Evolutionary conservation across 2,329 filamentous ascomycete species (phyloP).

Genomic region (Sporothrix schenckii): DNA sequence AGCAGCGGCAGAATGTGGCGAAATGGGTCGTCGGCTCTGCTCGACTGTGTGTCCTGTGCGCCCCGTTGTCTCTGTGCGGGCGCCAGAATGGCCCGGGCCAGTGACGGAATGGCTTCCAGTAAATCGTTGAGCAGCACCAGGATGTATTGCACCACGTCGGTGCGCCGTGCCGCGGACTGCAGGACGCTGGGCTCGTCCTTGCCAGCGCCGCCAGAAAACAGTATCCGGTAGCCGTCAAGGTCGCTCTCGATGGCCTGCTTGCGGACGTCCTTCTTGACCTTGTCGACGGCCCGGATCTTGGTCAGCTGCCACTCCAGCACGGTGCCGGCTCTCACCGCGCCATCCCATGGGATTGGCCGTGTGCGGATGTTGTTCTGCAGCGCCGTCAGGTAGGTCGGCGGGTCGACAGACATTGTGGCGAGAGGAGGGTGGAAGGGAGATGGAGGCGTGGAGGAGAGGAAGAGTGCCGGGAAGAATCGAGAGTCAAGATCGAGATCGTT

Average conservation of each 20-base stretch:
- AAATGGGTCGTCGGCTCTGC: no score
- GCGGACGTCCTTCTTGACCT: conserved; percentile 89
- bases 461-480: background rate
- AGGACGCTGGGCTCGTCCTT: conserved; percentile 72
- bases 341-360: conserved; percentile 96
- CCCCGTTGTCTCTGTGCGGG: background rate
- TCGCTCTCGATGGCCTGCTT: conserved; percentile 80
- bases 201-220: conserved; percentile 81
- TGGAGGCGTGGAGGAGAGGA: background rate
- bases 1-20: no score
- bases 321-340: conserved; percentile 87
- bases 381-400: conserved; percentile 80
- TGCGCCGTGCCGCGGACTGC: conserved; percentile 80
- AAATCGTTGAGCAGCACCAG: conserved; percentile 86
- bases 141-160: conserved; percentile 93
- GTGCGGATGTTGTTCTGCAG: conserved; percentile 97
- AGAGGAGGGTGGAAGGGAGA: background rate
- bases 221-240: conserved; percentile 73
- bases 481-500: no score
- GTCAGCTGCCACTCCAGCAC: conserved; percentile 92
- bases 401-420: conserved; percentile 79
- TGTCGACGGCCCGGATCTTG: conserved; percentile 96
- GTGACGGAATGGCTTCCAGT: conserved; percentile 72
- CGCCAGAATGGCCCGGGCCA: conserved; percentile 71
- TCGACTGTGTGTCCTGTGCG: no score